Percentiles rank a stretch among this genome's conserved stretches.
phyloP scores from a whole-genome alignment of 2,329 filamentous ascomycete species.

The Xylaria sp. region DNA sequence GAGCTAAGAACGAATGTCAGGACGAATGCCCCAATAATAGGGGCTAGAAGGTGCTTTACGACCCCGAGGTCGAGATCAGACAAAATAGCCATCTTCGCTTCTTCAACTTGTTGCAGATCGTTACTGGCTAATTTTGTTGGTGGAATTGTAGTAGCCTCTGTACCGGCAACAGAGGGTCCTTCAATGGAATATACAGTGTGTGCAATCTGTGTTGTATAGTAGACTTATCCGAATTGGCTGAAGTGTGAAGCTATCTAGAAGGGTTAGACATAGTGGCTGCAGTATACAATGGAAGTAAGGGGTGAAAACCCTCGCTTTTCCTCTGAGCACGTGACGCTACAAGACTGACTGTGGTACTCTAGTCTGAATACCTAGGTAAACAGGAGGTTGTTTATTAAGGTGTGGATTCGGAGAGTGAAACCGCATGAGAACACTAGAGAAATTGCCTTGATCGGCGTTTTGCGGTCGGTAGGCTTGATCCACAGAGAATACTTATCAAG shows the following conservation, averaged over 20 bases:
- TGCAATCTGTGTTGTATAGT: too few species aligned
- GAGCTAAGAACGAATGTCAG: conserved; percentile 1
- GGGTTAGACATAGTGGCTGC: too few species aligned
- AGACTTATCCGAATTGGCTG: too few species aligned
- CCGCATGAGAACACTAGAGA: not conserved
- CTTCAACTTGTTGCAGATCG: not conserved
- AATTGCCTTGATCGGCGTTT: not conserved
- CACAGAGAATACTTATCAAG: not conserved
- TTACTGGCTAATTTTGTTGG: not conserved
- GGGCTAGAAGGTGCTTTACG: not conserved
- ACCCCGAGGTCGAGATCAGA: conserved; percentile 9
- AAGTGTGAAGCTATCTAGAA: too few species aligned
- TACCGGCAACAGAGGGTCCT: too few species aligned
- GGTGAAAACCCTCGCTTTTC: too few species aligned
- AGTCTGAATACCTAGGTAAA: too few species aligned
- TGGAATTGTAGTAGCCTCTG: too few species aligned
- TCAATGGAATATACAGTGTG: too few species aligned
- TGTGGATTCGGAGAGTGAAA: not conserved
- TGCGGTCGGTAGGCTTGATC: not conserved
- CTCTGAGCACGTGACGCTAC: too few species aligned
- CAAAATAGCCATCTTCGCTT: conserved; percentile 9
- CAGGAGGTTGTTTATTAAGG: not conserved
- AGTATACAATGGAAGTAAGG: too few species aligned
- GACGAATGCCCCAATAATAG: conserved; percentile 1
- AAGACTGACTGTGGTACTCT: not conserved